Base-by-base conservation (phyloP, 768 basidiomycete genomes). In the Pleurotus giganteus region DNA sequence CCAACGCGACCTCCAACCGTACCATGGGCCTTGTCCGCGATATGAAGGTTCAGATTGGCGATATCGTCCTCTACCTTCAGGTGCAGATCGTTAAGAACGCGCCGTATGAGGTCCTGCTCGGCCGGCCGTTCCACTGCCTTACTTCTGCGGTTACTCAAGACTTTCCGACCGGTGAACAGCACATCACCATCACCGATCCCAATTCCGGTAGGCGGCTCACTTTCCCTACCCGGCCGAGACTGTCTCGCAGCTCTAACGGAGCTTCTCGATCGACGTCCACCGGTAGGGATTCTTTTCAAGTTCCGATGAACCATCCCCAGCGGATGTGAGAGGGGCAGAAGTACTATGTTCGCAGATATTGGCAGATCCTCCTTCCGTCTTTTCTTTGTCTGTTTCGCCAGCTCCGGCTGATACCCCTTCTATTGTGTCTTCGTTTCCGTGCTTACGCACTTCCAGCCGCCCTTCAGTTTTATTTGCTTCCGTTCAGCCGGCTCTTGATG, bases 31-130 rank as follows among this genome's bases (percentile, higher is more conserved):
- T 69, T 9, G 60, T 60, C 0, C 55, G 58, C 4, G 69, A 71
- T 37, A 61, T 70, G 3, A 58, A 61, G 2, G 63, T 65, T 37
- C 26, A 26, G 0, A 49, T 71, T 19, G 66, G 63, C 7, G 39
- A 56, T 15, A 54, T 68, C 29, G 64, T 56, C 4, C 4, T 71
- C 2, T 65, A 64, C 23, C 36, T 68, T 31, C 69, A 69, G 54
- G 60, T 65, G 0, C 67, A 70, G 47, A 50, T 70, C 8, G 57
- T 70, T 8, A 42, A 54, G 0, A 37, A 41, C 4, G 60, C 68
- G 2, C 60, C 68, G 0, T 71, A 68, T 45, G 57, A 69, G 9
- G 46, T 67, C 17, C 47, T 71, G 6, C 41, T 71, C 0, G 66
- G 69, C 15, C 32, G 62, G 5, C 68, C 68, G 0, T 69, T 69